A percentile compares a stretch with the other conserved stretches of the same genome.
These are phyloP conservation scores for Juncus inflexus DNA, from an alignment of 176 grass and related monocot genomes.

Conservation along the genomic window DNA sequence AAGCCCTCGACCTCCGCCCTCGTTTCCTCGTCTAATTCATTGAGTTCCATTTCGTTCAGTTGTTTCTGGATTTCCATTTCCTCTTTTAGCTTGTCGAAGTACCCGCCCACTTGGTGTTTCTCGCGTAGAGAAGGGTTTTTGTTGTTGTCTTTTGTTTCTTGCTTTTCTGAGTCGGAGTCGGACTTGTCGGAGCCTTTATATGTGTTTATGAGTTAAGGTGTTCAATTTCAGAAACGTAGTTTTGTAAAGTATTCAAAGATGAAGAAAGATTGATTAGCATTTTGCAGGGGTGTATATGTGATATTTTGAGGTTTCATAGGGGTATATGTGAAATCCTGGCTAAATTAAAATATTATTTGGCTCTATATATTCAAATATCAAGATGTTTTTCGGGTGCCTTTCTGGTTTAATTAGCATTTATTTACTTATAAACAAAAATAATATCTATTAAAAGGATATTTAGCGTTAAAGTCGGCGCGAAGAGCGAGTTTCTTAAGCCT, in stretches of 20 bases:
- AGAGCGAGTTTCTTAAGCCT: slow-evolving; percentile 82
- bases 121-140: slow-evolving; percentile 33
- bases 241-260: no score
- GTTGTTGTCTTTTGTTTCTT: slow-evolving; percentile 44
- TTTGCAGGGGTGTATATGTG: no score
- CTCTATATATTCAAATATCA: no score
- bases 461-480: slow-evolving; percentile 76
- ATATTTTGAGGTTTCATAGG: no score
- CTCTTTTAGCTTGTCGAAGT: slow-evolving; percentile 94
- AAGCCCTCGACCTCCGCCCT: slow-evolving; percentile 84
- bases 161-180: slow-evolving; percentile 45
- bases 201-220: slow-evolving; percentile 71
- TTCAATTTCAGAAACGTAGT: not conserved
- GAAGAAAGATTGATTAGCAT: no score
- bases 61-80: slow-evolving; percentile 86
- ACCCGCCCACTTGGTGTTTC: slow-evolving; percentile 47
- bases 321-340: no score
- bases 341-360: not conserved
- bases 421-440: no score
- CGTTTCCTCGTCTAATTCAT: slow-evolving; percentile 83
- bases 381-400: no score
- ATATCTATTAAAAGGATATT: slow-evolving; percentile 65
- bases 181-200: slow-evolving; percentile 67
- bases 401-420: no score
- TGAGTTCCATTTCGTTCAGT: slow-evolving; percentile 73